These are phyloP conservation scores for Selaginella moellendorffii DNA, from an alignment of 75 land plant species.

Conservation along the genomic window DNA sequence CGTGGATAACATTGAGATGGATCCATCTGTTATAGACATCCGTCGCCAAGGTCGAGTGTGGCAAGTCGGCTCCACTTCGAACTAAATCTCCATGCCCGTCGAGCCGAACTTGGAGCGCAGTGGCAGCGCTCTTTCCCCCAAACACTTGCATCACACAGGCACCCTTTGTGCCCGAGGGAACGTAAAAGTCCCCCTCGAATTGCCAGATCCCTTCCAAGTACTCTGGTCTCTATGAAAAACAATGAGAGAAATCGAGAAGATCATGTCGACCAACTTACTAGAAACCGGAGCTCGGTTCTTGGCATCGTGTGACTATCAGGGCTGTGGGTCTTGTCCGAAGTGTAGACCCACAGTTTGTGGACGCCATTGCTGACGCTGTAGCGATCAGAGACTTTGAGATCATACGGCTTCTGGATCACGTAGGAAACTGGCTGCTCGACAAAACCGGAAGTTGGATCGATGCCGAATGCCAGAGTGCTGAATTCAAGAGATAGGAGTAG, in stretches of 20 bases:
- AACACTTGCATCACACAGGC: slow-evolving; percentile 29
- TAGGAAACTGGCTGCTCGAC: slow-evolving; percentile 9
- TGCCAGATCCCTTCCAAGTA: slow-evolving; percentile 41
- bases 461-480: too few species aligned
- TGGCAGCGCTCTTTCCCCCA: slow-evolving; percentile 16
- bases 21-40: slow-evolving; percentile 13
- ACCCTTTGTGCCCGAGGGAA: slow-evolving; percentile 25
- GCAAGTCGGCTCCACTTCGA: background rate
- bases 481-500: too few species aligned
- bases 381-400: slow-evolving; percentile 10
- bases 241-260: too few species aligned
- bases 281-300: slow-evolving; percentile 23
- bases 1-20: too few species aligned
- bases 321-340: slow-evolving; percentile 21
- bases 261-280: too few species aligned
- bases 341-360: slow-evolving; percentile 28
- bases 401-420: slow-evolving; percentile 23
- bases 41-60: background rate
- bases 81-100: slow-evolving; percentile 14
- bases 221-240: slow-evolving; percentile 27
- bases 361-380: slow-evolving; percentile 25
- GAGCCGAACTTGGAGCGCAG: slow-evolving; percentile 22
- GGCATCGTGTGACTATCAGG: slow-evolving; percentile 22
- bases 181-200: slow-evolving; percentile 39
- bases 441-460: slow-evolving; percentile 25